Evolutionary conservation across 1,284 basidiomycete species (phyloP).

Genomic region (Cryptococcus sp.): DNA sequence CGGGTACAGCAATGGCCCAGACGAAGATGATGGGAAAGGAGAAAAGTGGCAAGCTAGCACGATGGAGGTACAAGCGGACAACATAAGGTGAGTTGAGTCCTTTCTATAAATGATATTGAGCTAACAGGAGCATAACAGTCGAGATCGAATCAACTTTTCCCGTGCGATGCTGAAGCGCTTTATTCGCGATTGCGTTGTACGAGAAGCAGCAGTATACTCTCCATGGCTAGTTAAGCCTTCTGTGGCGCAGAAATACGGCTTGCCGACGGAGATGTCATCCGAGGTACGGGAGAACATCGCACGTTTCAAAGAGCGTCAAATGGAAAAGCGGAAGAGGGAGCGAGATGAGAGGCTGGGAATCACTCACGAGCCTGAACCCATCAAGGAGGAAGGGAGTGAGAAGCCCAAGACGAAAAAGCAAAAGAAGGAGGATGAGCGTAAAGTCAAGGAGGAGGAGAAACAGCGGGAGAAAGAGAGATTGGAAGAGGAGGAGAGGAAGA

Average conservation of each 20-base stretch:
- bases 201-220: slow-evolving; percentile 85
- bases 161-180: slow-evolving; percentile 95
- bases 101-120: neutral
- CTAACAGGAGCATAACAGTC: slow-evolving; percentile 58
- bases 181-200: slow-evolving; percentile 87
- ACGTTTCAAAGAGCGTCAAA: slow-evolving; percentile 77
- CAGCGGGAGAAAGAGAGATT: slow-evolving; percentile 60
- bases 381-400: slow-evolving; percentile 56
- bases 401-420: slow-evolving; percentile 72
- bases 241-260: slow-evolving; percentile 78
- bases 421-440: slow-evolving; percentile 65
- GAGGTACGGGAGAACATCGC: slow-evolving; percentile 77
- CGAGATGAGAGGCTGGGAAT: slow-evolving; percentile 58
- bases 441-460: slow-evolving; percentile 55
- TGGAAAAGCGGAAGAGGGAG: slow-evolving; percentile 79
- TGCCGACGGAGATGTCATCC: slow-evolving; percentile 80
- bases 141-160: slow-evolving; percentile 91
- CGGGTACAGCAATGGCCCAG: slow-evolving; percentile 42
- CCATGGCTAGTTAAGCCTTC: slow-evolving; percentile 90
- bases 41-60: slow-evolving; percentile 59
- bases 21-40: slow-evolving; percentile 59
- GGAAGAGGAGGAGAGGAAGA: slow-evolving; percentile 58
- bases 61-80: slow-evolving; percentile 75
- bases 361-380: slow-evolving; percentile 36
- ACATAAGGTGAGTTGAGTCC: slow-evolving; percentile 66